Evolutionary conservation across 1,284 basidiomycete species (phyloP), one percentile per base, ranked within the genome.

Genomic region (Puccinia polysora): DNA sequence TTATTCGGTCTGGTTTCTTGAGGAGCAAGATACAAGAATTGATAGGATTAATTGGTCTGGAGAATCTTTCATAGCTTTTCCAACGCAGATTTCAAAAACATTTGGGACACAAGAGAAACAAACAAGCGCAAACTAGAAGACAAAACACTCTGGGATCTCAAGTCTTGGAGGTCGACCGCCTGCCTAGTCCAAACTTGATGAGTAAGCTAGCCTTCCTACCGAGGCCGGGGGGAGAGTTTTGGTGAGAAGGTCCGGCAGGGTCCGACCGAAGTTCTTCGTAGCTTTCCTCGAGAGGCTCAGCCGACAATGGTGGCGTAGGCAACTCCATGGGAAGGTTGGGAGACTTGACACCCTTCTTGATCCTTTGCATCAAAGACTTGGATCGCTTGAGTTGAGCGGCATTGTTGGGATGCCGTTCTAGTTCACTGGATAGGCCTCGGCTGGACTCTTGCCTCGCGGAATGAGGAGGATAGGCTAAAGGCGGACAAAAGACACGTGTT

Each of bases 291-390:
- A 20, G 7, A 1, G 36, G 30, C 14, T 53, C 52, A 6, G 36
- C 38, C 0, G 25, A 40, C 23, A 53, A 23, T 20, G 36, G 53
- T 18, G 38, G 32, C 12, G 47, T 18, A 47, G 52, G 80, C 81
- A 59, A 34, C 18, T 67, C 60, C n/a, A 88, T 84, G n/a, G 89
- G 89, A 0, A 89, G 85, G 75, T 89, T 90, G 14, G 88, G 88
- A 15, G 86, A 81, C 77, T 90, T 88, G 52, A 89, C 87, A 87
- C 89, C 89, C 80, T 86, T 88, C 74, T 88, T 86, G 76, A 90
- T 88, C 74, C 89, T 87, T 64, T 89, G 87, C 85, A 90, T 89
- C 75, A 90, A 81, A 14, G 88, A 89, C 79, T 86, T 89, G 76
- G 85, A 85, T 53, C 89, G 86, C 78, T 87, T 88, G 8, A 65